Conservation (phyloP, 169 alveolate species). For the Perkinsus olseni region DNA sequence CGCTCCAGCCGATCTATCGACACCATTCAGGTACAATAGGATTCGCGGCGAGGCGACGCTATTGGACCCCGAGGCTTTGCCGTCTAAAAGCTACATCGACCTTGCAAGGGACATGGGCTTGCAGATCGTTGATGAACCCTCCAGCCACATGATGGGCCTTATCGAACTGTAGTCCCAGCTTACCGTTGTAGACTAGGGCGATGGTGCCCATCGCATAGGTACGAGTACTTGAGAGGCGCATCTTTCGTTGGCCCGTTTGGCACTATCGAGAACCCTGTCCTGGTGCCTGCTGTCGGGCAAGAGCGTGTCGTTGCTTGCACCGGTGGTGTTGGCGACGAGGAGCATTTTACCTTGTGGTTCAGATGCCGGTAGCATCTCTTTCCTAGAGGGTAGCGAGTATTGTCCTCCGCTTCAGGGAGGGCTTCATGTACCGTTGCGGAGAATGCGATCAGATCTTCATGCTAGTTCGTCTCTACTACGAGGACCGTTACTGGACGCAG, state of each 20-base stretch:
- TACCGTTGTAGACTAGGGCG: neutral
- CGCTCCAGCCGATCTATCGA: neutral
- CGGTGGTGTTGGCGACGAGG: conserved; percentile 79
- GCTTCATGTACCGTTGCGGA: conserved; percentile 77
- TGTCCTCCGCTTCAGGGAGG: conserved; percentile 67
- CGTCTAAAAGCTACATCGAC: conserved; percentile 57
- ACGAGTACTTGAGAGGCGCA: conserved; percentile 56
- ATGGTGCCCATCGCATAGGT: neutral
- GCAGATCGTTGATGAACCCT: conserved; percentile 55
- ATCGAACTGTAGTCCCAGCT: conserved; percentile 41
- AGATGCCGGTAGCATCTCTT: neutral
- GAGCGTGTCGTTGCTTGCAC: conserved; percentile 66
- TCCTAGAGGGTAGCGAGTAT: neutral
- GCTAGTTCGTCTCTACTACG: conserved; percentile 69
- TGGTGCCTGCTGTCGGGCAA: conserved; percentile 57
- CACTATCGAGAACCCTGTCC: conserved; percentile 60
- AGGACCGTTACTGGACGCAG: conserved; percentile 66
- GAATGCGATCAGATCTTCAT: conserved; percentile 83
- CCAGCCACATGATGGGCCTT: conserved; percentile 62
- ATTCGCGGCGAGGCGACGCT: conserved; percentile 60
- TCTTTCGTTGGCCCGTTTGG: conserved; percentile 70
- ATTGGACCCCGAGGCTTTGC: conserved; percentile 51
- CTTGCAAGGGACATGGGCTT: conserved; percentile 59
- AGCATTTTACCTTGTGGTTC: conserved; percentile 66
- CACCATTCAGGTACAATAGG: conserved; percentile 16